phyloP scores from a whole-genome alignment of 306 rosid genomes.

The Dryas alaskensis region DNA sequence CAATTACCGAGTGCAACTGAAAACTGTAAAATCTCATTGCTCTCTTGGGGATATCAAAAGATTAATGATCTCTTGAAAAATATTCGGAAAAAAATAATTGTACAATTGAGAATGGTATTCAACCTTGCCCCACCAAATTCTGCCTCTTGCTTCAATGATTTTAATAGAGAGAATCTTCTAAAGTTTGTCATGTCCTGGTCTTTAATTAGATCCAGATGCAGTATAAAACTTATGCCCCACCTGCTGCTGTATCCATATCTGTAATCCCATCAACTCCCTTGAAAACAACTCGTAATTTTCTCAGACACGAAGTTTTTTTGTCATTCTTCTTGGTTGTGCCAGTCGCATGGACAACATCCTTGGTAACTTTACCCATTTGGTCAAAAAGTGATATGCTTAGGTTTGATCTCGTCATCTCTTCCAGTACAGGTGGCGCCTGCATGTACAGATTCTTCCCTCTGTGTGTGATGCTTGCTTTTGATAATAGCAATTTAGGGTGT shows the following conservation, averaged over 20 bases:
- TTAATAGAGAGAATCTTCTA: slow-evolving; percentile 22
- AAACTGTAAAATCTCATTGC: slow-evolving; percentile 17
- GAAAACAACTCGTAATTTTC: slow-evolving; percentile 72
- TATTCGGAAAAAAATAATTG: slow-evolving; percentile 2
- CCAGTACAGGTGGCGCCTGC: slow-evolving; percentile 96
- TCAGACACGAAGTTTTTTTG: slow-evolving; percentile 51
- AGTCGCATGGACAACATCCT: slow-evolving; percentile 69
- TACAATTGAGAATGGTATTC: slow-evolving; percentile 31
- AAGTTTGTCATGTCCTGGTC: slow-evolving; percentile 14
- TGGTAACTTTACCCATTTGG: slow-evolving; percentile 65
- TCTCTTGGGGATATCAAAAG: slow-evolving; percentile 8
- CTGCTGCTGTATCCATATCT: slow-evolving; percentile 89
- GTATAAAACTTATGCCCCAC: slow-evolving; percentile 53
- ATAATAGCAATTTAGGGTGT: slow-evolving; percentile 65
- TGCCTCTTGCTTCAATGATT: slow-evolving; percentile 22
- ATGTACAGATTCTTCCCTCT: slow-evolving; percentile 81
- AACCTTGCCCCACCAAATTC: slow-evolving; percentile 39
- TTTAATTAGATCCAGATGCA: slow-evolving; percentile 18
- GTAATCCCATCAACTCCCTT: slow-evolving; percentile 79
- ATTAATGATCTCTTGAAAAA: slow-evolving; percentile 7
- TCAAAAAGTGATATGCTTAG: slow-evolving; percentile 57
- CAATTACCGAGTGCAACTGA: background rate
- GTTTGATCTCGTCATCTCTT: slow-evolving; percentile 95
- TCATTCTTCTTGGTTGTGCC: slow-evolving; percentile 61
- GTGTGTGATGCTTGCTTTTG: slow-evolving; percentile 79